A percentile compares a stretch with the other conserved stretches of the same genome.
These are phyloP conservation scores for Ceriops decandra DNA, from an alignment of 345 rosid genomes.

Conservation along the genomic window DNA sequence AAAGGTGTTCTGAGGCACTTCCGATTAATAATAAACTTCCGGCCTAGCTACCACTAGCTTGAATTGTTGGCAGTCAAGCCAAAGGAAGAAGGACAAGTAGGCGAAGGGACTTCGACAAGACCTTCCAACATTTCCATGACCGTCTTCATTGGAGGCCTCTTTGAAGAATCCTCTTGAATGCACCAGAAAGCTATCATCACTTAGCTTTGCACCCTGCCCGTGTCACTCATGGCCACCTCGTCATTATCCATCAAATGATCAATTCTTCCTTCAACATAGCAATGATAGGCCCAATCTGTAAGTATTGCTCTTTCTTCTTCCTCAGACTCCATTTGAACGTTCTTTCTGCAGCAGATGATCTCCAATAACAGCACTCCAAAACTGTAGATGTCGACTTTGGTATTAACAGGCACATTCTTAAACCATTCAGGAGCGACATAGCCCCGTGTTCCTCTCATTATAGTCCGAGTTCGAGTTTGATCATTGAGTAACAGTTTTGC, in stretches of 20 bases:
- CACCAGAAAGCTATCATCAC: conserved; percentile 21
- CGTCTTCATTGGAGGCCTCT: conserved; percentile 26
- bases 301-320: too few relatives aligned
- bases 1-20: not conserved
- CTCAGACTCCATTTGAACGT: too few relatives aligned
- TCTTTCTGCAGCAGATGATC: too few relatives aligned
- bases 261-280: conserved; percentile 11
- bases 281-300: not conserved
- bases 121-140: conserved; percentile 26
- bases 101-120: conserved; percentile 13
- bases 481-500: not conserved
- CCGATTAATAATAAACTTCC: not conserved
- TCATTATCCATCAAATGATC: conserved; percentile 16
- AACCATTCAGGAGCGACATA: too few relatives aligned
- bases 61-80: not conserved
- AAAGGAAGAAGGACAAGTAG: conserved; percentile 6
- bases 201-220: conserved; percentile 17
- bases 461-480: conserved; percentile 9
- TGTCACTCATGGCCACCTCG: conserved; percentile 9
- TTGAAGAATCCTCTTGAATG: conserved; percentile 26
- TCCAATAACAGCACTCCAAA: too few relatives aligned
- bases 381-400: too few relatives aligned
- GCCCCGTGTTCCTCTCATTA: conserved; percentile 19
- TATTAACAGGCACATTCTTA: too few relatives aligned
- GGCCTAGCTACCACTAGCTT: not conserved